Conservation (phyloP, 331 rosid genomes). For the Erythrophleum ivorense region DNA sequence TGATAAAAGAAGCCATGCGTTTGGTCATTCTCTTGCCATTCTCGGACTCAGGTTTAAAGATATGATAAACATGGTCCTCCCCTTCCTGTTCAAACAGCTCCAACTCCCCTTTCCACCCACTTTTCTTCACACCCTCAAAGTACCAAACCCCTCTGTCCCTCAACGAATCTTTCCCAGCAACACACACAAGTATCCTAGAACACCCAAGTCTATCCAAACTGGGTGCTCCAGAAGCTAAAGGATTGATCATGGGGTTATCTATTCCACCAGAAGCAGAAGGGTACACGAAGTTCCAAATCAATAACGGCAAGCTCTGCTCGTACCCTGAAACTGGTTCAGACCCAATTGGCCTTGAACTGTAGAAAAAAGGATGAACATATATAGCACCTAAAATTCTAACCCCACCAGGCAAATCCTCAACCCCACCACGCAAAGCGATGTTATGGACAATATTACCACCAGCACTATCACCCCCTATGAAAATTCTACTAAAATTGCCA, state of each 20-base stretch:
- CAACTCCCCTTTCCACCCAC: conserved; percentile 49
- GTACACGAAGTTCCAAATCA: conserved; percentile 41
- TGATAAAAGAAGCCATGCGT: conserved; percentile 46
- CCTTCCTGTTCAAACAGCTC: conserved; percentile 47
- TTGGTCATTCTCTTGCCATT: conserved; percentile 35
- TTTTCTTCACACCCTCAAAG: conserved; percentile 32
- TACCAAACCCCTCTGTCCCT: conserved; percentile 43
- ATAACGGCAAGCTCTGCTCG: conserved; percentile 23
- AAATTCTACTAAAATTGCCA: conserved; percentile 38
- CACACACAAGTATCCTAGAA: conserved; percentile 30
- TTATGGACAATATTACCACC: conserved; percentile 52
- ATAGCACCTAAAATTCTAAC: conserved; percentile 33
- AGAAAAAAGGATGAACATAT: conserved; percentile 42
- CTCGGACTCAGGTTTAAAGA: conserved; percentile 40
- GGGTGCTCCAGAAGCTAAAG: conserved; percentile 39
- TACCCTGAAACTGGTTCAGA: conserved; percentile 31
- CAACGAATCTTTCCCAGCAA: conserved; percentile 40
- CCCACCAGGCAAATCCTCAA: conserved; percentile 24
- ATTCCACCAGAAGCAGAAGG: conserved; percentile 41
- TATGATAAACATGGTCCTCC: conserved; percentile 45
- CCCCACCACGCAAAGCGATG: conserved; percentile 37
- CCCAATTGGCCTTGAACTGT: conserved; percentile 45
- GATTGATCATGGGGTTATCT: conserved; percentile 40
- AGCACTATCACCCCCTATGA: conserved; percentile 47
- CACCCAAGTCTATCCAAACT: conserved; percentile 45